These are phyloP conservation scores for Mangifera indica DNA, from an alignment of 345 rosid species.

Conservation along the genomic window DNA sequence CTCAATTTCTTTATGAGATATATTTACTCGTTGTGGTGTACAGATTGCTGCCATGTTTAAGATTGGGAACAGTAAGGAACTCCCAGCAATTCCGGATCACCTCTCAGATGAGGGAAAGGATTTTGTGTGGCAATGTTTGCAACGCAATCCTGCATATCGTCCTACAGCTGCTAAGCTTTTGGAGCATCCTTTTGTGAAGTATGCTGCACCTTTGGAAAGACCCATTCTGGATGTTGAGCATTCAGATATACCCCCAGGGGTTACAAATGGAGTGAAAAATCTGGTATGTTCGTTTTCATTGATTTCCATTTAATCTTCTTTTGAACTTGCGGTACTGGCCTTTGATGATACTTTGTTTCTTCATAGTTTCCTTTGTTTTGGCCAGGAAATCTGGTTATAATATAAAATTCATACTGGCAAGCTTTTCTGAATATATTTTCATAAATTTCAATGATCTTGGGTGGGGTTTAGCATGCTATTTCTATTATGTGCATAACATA, in stretches of 20 bases:
- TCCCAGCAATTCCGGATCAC: conserved; percentile 64
- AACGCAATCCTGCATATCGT: conserved; percentile 56
- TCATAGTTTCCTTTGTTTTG: conserved; percentile 4
- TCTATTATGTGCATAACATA: not conserved
- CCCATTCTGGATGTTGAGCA: conserved; percentile 36
- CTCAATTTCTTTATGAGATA: conserved; percentile 2
- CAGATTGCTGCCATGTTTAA: conserved; percentile 74
- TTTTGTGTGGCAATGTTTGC: conserved; percentile 60
- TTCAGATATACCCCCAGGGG: conserved; percentile 35
- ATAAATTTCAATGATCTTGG: not conserved
- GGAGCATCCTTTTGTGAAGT: conserved; percentile 60
- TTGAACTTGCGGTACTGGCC: not conserved
- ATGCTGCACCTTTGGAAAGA: conserved; percentile 55
- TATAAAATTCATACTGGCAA: not conserved
- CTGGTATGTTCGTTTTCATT: conserved; percentile 38
- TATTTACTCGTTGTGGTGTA: conserved; percentile 15
- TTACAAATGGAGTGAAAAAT: conserved; percentile 34
- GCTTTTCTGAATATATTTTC: not conserved
- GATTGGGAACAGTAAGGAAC: conserved; percentile 79
- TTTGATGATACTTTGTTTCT: not conserved
- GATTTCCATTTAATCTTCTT: conserved; percentile 11
- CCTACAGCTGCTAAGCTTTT: conserved; percentile 60
- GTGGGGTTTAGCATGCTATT: not conserved
- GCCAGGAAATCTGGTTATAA: not conserved
- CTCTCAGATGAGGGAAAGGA: conserved; percentile 71